Base-by-base conservation (phyloP, 225 moss, liverwort and hornwort species). In the Neckera pumila region DNA sequence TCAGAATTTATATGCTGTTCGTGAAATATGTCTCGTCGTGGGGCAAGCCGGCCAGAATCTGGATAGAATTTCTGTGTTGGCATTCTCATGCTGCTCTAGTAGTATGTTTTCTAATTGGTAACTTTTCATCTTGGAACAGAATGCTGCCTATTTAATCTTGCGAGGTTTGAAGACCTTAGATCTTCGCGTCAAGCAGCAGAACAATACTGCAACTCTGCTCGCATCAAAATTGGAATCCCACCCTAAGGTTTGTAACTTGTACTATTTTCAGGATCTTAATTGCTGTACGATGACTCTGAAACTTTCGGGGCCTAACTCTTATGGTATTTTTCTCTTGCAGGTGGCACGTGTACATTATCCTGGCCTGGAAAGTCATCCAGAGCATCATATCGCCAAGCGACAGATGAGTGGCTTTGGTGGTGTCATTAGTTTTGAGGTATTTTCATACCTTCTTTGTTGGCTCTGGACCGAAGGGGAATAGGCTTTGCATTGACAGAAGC, bases 261-360 rank as follows among this genome's bases (percentile, higher is more conserved):
- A 49, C 63, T 81, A 43, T 74, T 53, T 85, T 72, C 43, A 82
- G 40, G 31, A 84, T 71, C 66, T 76, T 45, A 17, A 76, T 59
- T 84, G 53, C 65, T 43, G 38, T 83, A 61, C 25, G 62, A 15
- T 67, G 73, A 66, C 49, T 33, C 63, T 89, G 23, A 26, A 81
- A 12, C 53, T 76, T 79, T 63, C 58, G 60, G n/a, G 60, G 31
- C 67, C 6, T n/a, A 36, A 34, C 38, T 51, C 12, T 56, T n/a
- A 23, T 79, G 26, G 54, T 82, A 45, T 87, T 36, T 56, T 84
- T 83, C 19, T 83, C 76, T 84, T 85, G 70, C 80, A 98, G 98
- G 96, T 99, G 90, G 85, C 91, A 85, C 96, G 95, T 99, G 98
- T 99, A 96, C 97, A 99, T 95, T 99, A 99, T 91, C 98, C 97